phyloP scores from a whole-genome alignment of 805 yeast genomes.

The Tetrapisispora pingtungensis region DNA sequence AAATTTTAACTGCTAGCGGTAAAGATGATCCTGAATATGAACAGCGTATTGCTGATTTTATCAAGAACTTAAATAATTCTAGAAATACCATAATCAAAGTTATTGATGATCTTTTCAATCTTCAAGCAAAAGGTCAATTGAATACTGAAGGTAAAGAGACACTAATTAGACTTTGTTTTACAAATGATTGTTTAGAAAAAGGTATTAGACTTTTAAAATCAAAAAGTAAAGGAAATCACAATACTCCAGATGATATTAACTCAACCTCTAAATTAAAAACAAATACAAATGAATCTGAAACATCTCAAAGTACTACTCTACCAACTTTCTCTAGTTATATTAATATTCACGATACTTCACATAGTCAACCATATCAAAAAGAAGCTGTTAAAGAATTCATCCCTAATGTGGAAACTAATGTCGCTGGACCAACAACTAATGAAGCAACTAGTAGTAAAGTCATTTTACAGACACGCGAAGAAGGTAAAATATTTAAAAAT shows the following conservation, averaged over 20 bases:
- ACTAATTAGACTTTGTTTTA: slow-evolving; percentile 55
- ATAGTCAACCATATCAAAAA: slow-evolving; percentile 10
- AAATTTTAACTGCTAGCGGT: slow-evolving; percentile 33
- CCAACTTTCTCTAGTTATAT: neutral
- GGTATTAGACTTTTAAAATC: slow-evolving; percentile 30
- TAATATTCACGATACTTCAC: neutral
- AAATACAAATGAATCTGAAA: neutral
- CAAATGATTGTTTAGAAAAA: slow-evolving; percentile 63
- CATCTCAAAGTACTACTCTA: neutral
- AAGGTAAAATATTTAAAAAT: slow-evolving; percentile 17
- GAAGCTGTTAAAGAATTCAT: slow-evolving; percentile 19
- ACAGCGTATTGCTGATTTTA: slow-evolving; percentile 24
- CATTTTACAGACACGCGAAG: slow-evolving; percentile 8
- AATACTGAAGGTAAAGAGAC: slow-evolving; percentile 71
- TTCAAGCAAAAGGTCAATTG: slow-evolving; percentile 46
- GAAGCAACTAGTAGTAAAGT: slow-evolving; percentile 1
- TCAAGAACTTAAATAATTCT: slow-evolving; percentile 31
- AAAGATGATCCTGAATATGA: slow-evolving; percentile 20
- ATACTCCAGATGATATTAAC: neutral
- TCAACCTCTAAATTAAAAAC: slow-evolving; percentile 1
- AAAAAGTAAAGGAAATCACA: slow-evolving; percentile 7
- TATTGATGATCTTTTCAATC: slow-evolving; percentile 46
- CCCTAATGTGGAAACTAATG: slow-evolving; percentile 21
- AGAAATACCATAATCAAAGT: slow-evolving; percentile 37
- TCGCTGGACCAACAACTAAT: slow-evolving; percentile 10